Evolutionary conservation across 441 rosid genomes (phyloP), one percentile per base, ranked within the genome.

Genomic region (Cnidoscolus chayamansa): DNA sequence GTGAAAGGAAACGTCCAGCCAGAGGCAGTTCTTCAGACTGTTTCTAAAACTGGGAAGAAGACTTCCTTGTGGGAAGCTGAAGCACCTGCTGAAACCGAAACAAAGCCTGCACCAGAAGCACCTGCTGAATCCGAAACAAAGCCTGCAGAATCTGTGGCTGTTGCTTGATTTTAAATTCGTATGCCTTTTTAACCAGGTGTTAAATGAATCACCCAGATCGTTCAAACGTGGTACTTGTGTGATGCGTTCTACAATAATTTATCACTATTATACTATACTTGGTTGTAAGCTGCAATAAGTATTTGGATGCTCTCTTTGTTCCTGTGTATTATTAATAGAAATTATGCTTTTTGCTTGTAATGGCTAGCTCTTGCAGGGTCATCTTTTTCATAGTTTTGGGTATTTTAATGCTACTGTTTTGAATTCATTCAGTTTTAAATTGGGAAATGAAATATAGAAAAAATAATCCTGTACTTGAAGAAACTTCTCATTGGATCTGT

Each of bases 1-100:
- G 98, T 94, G 71, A 90, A 83, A 81, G 97, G 98, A 72, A 89
- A 86, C 16, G 92, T 92, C 72, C 83, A 84, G 81, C 95, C 94
- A 0, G 92, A 92, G 59, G 92, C 94, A 11, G 97, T 92, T 76
- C 76, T 89, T 15, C 88, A 90, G 87, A 84, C 88, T 0, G 96
- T 93, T 45, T 83, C 98, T 8, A 93, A 93, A 86, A 89, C 97
- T 0, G 93, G 92, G 55, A 93, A 93, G 91, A 86, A 83, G 80
- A 93, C 97, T 6, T 40, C 86, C 59, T 93, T 91, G 77, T 93
- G 98, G 96, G 93, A 81, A 35, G 87, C 70, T 0, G 88, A 78
- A 65, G 82, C 76, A 72, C 63, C 84, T 0, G 84, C 83, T 0
- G 72, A 68, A 69, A 78, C 85, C 0, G 72, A 79, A 40, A 67